Evolutionary conservation across 768 basidiomycete genomes (phyloP), one percentile per base, ranked within the genome.

Genomic region (Pisolithus albus): DNA sequence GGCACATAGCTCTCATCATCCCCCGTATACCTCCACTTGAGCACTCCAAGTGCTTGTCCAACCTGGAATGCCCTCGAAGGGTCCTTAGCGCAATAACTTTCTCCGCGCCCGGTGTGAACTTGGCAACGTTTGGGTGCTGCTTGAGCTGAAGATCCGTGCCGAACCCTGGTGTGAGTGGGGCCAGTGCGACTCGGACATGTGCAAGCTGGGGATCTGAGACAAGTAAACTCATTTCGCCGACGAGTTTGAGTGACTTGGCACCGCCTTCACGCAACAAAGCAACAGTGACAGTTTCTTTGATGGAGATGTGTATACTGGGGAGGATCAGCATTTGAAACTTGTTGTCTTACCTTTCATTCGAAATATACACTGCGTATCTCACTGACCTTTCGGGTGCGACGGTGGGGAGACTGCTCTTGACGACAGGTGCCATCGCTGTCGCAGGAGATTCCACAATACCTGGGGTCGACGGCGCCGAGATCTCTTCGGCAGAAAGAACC

Each of bases 51-150:
- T 39, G 83, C 79, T 57, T 94, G 89, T 9, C 85, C 83, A 38
- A 97, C 85, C 1, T 92, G 95, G 79, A 97, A 97, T 6, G 81
- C 72, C 58, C 83, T 77, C 38, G 82, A 78, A 2, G 86, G 63
- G 63, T 98, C 94, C 70, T 93, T 96, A 97, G 73, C 0, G 84
- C 84, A 39, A 98, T 76, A 18, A 84, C 66, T 37, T 88, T 75
- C 3, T 80, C 86, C 8, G 26, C 15, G 53, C 81, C 80, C 10
- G 84, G 81, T 0, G 72, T 74, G 54, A 94, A 91, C 70, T 92
- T 95, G 53, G 83, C 88, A 13, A 97, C 88, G 53, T 96, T 86
- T 7, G 95, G 95, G 61, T 97, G 96, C 59, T 96, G 92, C 70
- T 97, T 97, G 79, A 95, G 96, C 67, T 95, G 92, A 40, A 97